phyloP scores from a whole-genome alignment of 371 early-diverging fungal species.

The Apophysomyces elegans region DNA sequence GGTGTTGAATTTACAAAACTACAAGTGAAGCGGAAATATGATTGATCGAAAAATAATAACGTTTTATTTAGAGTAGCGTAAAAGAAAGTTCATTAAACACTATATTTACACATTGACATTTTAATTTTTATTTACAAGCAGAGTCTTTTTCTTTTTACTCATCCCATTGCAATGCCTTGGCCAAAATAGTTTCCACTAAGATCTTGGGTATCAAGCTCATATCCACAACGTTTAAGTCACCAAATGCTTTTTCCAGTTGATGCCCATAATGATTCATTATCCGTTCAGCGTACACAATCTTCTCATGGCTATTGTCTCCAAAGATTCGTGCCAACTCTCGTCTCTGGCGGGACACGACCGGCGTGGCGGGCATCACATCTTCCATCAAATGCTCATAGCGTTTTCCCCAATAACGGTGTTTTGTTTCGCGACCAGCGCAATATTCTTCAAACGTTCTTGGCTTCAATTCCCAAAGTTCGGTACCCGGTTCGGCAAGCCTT shows the following conservation, averaged over 20 bases:
- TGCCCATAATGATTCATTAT: conserved; percentile 16
- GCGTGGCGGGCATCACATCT: background rate
- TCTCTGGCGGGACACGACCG: background rate
- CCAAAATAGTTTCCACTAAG: conserved; percentile 10
- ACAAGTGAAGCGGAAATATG: too few species aligned
- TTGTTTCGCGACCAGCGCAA: conserved; percentile 12
- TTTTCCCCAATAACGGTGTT: background rate
- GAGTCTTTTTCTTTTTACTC: background rate
- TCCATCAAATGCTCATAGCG: background rate
- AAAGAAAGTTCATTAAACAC: too few species aligned
- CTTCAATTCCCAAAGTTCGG: background rate
- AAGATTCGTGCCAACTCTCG: background rate
- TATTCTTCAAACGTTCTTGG: conserved; percentile 11
- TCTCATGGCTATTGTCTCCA: background rate
- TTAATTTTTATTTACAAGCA: too few species aligned
- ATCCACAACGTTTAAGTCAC: conserved; percentile 16
- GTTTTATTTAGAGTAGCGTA: too few species aligned
- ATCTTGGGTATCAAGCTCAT: conserved; percentile 20
- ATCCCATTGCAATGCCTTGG: conserved; percentile 14
- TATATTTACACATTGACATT: too few species aligned
- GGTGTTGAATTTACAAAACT: too few species aligned
- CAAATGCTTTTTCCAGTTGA: conserved; percentile 19
- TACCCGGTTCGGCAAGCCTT: background rate
- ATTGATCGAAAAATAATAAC: too few species aligned
- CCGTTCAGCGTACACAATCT: conserved; percentile 9